These are phyloP conservation scores for Erigeron canadensis DNA, from an alignment of 129 eudicot species.

Conservation along the genomic window DNA sequence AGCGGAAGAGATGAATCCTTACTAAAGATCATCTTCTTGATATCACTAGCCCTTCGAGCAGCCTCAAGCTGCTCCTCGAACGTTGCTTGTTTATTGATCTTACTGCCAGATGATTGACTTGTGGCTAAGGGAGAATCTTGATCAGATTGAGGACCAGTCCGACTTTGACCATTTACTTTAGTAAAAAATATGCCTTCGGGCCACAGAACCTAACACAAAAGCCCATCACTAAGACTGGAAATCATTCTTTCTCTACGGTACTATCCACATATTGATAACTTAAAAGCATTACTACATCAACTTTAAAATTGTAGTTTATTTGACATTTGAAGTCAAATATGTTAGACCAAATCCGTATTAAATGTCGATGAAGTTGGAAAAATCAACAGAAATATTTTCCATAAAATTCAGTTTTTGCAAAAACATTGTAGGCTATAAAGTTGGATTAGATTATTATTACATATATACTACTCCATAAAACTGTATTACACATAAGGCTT, in stretches of 20 bases:
- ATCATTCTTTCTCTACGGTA: neutral
- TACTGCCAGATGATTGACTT: constrained; percentile 43
- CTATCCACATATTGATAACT: neutral
- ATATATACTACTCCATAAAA: neutral
- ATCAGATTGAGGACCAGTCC: constrained; percentile 38
- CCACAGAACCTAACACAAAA: constrained; percentile 68
- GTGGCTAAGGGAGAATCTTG: constrained; percentile 43
- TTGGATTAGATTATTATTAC: too few species aligned
- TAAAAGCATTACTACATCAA: neutral
- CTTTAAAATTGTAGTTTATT: neutral
- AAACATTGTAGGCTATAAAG: too few species aligned
- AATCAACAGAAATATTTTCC: neutral
- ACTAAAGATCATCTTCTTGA: constrained; percentile 84
- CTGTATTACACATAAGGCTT: neutral
- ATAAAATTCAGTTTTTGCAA: neutral
- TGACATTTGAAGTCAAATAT: neutral
- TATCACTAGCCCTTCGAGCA: constrained; percentile 91
- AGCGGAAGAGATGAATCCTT: constrained; percentile 24
- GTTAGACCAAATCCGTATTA: neutral
- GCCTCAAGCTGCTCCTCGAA: constrained; percentile 94
- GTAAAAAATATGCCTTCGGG: constrained; percentile 85
- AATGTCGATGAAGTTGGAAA: neutral
- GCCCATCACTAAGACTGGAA: constrained; percentile 3
- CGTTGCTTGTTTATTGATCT: constrained; percentile 43
- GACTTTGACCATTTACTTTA: constrained; percentile 37